phyloP scores from a whole-genome alignment of 2,329 filamentous ascomycete species.

The Aspergillus ustus region DNA sequence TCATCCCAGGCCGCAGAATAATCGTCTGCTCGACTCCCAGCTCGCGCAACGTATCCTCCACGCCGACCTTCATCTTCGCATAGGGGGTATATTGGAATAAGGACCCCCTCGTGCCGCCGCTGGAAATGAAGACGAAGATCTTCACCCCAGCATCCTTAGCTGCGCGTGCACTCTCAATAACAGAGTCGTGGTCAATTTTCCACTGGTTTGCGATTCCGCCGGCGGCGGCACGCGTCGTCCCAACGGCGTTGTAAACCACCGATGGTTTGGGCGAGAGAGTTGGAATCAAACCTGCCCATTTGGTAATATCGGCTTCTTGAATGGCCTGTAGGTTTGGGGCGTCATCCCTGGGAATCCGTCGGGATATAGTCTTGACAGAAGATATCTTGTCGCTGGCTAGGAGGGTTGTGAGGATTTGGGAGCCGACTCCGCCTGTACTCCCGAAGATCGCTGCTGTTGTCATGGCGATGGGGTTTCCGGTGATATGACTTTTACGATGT shows the following conservation, averaged over 20 bases:
- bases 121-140: slow-evolving; percentile 43
- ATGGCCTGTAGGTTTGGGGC: slow-evolving; percentile 35
- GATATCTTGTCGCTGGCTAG: slow-evolving; percentile 29
- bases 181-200: slow-evolving; percentile 45
- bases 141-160: slow-evolving; percentile 42
- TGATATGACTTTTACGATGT: not conserved
- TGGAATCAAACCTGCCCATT: slow-evolving; percentile 34
- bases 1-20: slow-evolving; percentile 43
- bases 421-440: slow-evolving; percentile 38
- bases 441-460: slow-evolving; percentile 36
- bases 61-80: slow-evolving; percentile 43
- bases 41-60: slow-evolving; percentile 42
- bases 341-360: slow-evolving; percentile 28
- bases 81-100: slow-evolving; percentile 38
- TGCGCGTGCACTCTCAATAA: slow-evolving; percentile 40
- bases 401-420: slow-evolving; percentile 36
- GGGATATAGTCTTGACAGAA: slow-evolving; percentile 34
- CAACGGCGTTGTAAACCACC: slow-evolving; percentile 39
- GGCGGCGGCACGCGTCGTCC: slow-evolving; percentile 39
- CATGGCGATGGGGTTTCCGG: slow-evolving; percentile 25
- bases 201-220: slow-evolving; percentile 41
- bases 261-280: slow-evolving; percentile 28
- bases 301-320: slow-evolving; percentile 35
- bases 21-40: slow-evolving; percentile 43
- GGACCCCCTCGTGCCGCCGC: slow-evolving; percentile 36